Base-by-base conservation (phyloP, 192 early-diverging fungal genomes). In the Coemansia sp. region DNA sequence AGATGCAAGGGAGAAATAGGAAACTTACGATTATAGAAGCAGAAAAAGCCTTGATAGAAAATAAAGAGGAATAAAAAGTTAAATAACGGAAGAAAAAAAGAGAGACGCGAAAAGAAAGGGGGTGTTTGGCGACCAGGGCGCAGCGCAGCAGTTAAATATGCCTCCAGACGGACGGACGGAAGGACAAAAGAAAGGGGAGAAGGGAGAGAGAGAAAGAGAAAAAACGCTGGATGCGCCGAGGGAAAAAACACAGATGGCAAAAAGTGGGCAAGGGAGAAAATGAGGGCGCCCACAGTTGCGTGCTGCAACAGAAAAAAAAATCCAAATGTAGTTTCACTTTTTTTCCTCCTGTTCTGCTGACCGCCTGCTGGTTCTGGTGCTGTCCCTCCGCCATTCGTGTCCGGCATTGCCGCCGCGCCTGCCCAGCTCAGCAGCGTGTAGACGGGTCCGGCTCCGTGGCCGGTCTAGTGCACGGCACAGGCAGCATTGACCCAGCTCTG, bases 81-180 rank as follows among this genome's bases (percentile, higher is more conserved):
- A 62, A 42, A 64, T 68, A 70, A 69, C 50, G 25, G 25, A 25
- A 53, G 57, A 59, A 67, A 42, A 70, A 71, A 74, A 74, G 67
- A 70, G 45, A 76, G 54, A 38, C 57, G 37, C 39, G 56, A 67
- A 66, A 45, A 43, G 58, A 49, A 49, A 60, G 60, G 60, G 63
- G 51, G 46, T 56, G 44, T 45, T 56, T 53, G 39, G 39, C 50
- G 20, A 43, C 57, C 45, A 70, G 74, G 67, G 74, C 74, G 74
- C 74, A 63, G 64, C 65, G n/a, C 40, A 64, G 68, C 48, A 22
- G 59, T 76, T 76, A 76, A 63, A 76, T 76, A 76, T 68, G 63
- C 41, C 67, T 45, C 57, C 50, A 17, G 57, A 62, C 67, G 63
- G 61, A 56, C 25, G 25, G 25, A 25, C 25, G 25, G 25, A 25